These are phyloP conservation scores for Escovopsis weberi DNA, from an alignment of 2,329 filamentous ascomycete species.

Conservation along the genomic window DNA sequence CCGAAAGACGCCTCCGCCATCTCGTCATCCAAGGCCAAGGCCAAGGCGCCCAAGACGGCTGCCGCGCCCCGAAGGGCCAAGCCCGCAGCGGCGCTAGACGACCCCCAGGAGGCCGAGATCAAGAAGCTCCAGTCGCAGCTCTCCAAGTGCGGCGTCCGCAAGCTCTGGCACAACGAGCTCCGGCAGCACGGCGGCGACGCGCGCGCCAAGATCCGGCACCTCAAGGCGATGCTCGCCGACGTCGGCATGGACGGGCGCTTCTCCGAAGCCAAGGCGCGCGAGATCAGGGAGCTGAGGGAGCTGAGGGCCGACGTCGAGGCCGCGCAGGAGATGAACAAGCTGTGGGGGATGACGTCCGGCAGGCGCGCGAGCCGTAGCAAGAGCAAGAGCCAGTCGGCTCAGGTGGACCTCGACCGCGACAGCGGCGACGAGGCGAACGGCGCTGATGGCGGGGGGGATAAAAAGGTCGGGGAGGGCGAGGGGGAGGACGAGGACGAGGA, in stretches of 20 bases:
- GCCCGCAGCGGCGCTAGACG: constrained; percentile 14
- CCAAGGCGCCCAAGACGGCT: constrained; percentile 14
- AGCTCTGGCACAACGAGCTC: constrained; percentile 80
- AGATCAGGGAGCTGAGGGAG: constrained; percentile 80
- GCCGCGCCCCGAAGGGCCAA: constrained; percentile 14
- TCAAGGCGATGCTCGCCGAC: constrained; percentile 65
- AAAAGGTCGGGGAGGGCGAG: constrained; percentile 17
- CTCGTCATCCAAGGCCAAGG: constrained; percentile 8
- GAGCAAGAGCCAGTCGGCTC: constrained; percentile 11
- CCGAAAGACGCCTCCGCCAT: constrained; percentile 10
- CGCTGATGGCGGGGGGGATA: constrained; percentile 16
- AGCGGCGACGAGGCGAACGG: constrained; percentile 15
- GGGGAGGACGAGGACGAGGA: constrained; percentile 16
- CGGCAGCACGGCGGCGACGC: constrained; percentile 55
- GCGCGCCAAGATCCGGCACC: constrained; percentile 68
- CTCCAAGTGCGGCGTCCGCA: constrained; percentile 79
- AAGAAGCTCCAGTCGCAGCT: constrained; percentile 81
- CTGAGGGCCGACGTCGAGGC: constrained; percentile 71
- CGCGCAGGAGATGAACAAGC: constrained; percentile 65
- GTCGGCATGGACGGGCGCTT: constrained; percentile 81
- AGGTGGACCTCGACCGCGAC: constrained; percentile 19
- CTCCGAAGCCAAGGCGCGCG: constrained; percentile 66
- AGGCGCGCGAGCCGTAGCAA: constrained; percentile 27
- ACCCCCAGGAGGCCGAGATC: constrained; percentile 64
- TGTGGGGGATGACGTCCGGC: constrained; percentile 50